Evolutionary conservation across 1,284 basidiomycete genomes (phyloP), one percentile per base, ranked within the genome.

Genomic region (Austroboletus niveus): DNA sequence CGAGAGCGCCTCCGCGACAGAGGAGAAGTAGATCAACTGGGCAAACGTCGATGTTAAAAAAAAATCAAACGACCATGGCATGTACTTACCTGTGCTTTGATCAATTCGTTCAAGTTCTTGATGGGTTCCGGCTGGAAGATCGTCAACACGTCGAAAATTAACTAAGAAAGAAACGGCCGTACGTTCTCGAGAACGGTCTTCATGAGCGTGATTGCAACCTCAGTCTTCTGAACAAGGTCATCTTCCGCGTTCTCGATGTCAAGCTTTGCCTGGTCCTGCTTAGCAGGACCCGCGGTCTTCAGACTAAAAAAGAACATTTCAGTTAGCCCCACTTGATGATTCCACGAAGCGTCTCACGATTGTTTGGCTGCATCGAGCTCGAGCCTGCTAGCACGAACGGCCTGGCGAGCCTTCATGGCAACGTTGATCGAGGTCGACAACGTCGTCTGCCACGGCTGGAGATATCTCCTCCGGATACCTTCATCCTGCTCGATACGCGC

Each of bases 131-230:
- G 96, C 92, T 94, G 49, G 29, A 34, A 9, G n/a, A 14, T 2
- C 17, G 17, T 22, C n/a, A 22, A 30, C 5, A 38, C 30, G 3
- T 12, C 9, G 35, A 4, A 8, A 27, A 14, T 22, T 32, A 32
- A 5, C n/a, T 17, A 4, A 38, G 14, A 32, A 32, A 51, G 27
- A 27, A 12, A 20, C 17, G 22, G 44, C 76, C 88, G 47, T 59
- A 94, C 91, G 74, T 98, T 97, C 65, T 98, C 95, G 41, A 98
- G 80, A 12, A 98, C 95, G 39, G 91, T 89, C 80, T 98, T 97
- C 96, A 98, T 98, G 53, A 97, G 81, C 12, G 91, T 93, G 67
- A 99, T 98, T 1, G 96, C 96, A 36, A 96, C 92, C 73, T 99
- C 96, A 22, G 96, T 99, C 76, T 93, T 94, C 69, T 94, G 92